Percentiles rank a stretch among this genome's conserved stretches.
Conservation (phyloP, 768 basidiomycete species). For the Strobilomyces echinocephalus region DNA sequence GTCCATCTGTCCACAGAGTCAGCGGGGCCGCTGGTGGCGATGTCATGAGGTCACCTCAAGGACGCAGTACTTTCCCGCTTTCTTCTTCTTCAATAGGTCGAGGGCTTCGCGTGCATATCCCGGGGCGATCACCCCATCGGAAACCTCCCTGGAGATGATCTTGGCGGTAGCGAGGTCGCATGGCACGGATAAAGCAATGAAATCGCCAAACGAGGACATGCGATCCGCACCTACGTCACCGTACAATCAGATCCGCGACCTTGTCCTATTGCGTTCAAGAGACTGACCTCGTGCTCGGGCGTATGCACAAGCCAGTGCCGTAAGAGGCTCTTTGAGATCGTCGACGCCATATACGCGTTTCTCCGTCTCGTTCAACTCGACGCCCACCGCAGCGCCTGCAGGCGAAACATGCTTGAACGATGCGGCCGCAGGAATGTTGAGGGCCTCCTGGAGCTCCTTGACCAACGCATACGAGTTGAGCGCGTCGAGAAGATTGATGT, state of each 20-base stretch:
- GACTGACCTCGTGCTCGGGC: slow-evolving; percentile 85
- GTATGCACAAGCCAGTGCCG: slow-evolving; percentile 87
- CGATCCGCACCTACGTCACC: slow-evolving; percentile 76
- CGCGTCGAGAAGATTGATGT: slow-evolving; percentile 97
- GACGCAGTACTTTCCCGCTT: slow-evolving; percentile 97
- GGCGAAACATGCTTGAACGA: slow-evolving; percentile 99
- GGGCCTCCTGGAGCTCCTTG: slow-evolving; percentile 83
- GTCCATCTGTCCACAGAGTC: slow-evolving; percentile 63
- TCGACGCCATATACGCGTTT: slow-evolving; percentile 96
- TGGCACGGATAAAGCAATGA: slow-evolving; percentile 88
- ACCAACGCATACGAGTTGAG: slow-evolving; percentile 97
- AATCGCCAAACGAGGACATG: slow-evolving; percentile 99
- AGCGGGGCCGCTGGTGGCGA: not conserved
- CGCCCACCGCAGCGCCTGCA: slow-evolving; percentile 91
- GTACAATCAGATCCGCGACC: slow-evolving; percentile 1
- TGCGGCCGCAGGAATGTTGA: slow-evolving; percentile 89
- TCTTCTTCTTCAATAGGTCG: slow-evolving; percentile 91
- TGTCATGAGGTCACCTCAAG: slow-evolving; percentile 57
- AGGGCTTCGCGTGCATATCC: slow-evolving; percentile 86
- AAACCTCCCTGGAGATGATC: slow-evolving; percentile 98
- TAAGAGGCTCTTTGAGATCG: slow-evolving; percentile 85
- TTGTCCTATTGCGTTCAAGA: not conserved
- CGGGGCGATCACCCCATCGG: slow-evolving; percentile 96
- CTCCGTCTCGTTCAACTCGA: slow-evolving; percentile 76
- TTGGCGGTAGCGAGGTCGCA: slow-evolving; percentile 94